These are phyloP conservation scores for Lactarius akahatsu DNA, from an alignment of 768 basidiomycete genomes.

Conservation along the genomic window DNA sequence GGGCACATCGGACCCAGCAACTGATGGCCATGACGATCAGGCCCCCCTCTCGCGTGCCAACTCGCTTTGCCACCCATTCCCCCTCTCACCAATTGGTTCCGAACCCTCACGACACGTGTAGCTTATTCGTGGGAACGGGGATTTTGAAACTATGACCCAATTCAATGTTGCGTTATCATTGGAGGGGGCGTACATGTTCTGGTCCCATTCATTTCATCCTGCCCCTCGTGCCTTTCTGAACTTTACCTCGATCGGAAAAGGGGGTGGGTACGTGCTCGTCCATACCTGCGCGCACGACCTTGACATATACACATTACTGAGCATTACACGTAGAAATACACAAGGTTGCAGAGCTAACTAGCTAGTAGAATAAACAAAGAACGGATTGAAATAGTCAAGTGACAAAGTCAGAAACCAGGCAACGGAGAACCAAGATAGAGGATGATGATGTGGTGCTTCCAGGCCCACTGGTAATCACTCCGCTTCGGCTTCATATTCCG, in stretches of 20 bases:
- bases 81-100: neutral
- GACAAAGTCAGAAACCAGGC: neutral
- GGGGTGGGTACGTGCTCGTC: neutral
- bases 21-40: neutral
- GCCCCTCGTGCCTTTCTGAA: neutral
- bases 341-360: neutral
- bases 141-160: neutral
- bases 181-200: too few relatives aligned
- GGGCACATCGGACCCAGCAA: neutral
- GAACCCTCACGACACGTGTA: neutral
- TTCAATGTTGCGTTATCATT: neutral
- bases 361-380: neutral
- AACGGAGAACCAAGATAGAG: neutral
- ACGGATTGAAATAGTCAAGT: neutral
- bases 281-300: neutral
- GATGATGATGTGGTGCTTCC: neutral
- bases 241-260: neutral
- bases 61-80: neutral
- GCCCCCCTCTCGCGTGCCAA: neutral
- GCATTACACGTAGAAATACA: slow-evolving; percentile 5
- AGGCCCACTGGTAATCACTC: slow-evolving; percentile 20
- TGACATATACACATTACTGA: slow-evolving; percentile 2
- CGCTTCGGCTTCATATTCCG: slow-evolving; percentile 34
- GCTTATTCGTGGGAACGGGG: too few relatives aligned
- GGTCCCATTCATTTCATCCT: neutral